Base-by-base conservation (phyloP, 371 early-diverging fungal species). In the Furculomyces boomerangus region DNA sequence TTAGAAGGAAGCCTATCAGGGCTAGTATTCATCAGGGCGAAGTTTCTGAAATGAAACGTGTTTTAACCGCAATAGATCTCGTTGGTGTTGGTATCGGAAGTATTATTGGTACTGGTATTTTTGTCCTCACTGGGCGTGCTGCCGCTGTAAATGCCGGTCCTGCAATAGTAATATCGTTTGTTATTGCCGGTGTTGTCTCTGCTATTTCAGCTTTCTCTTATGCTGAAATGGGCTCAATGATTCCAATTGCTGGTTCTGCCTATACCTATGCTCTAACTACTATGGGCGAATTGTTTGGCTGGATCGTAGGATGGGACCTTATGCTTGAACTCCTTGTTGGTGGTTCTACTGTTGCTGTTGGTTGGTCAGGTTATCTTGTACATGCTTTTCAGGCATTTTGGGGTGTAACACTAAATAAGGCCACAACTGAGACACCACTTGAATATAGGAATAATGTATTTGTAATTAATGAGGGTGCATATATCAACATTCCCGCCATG, bases 191-290 rank as follows among this genome's bases (percentile, higher is more conserved):
- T 22, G 41, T 84, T 57, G 75, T 76, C 49, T 67, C 80, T 30
- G 73, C 67, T 18, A 72, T 81, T 55, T 76, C 83, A 5, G 83
- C 81, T 0, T 61, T 85, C 18, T 80, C 78, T 47, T 86, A 84
- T 55, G 73, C 82, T 30, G 86, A 86, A 64, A 68, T 86, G 70
- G 78, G 83, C 3, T 74, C 81, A 25, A 77, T 78, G 77, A 77
- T 86, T 35, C 86, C 84, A 3, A 74, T 82, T n/a, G 70, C 84
- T 37, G 86, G 86, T 30, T 80, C 83, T 0, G 77, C 84, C n/a
- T 86, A 84, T 57, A 78, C 85, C 0, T 84, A 79, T 55, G 71
- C 79, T n/a, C 83, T 84, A 58, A 78, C 82, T 2, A 80, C 84
- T 7, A 71, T 84, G 63, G 86, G 86, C 22, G 85, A 86, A 68